Conservation (phyloP, 805 yeast genomes). For the Ogataea sp. region DNA sequence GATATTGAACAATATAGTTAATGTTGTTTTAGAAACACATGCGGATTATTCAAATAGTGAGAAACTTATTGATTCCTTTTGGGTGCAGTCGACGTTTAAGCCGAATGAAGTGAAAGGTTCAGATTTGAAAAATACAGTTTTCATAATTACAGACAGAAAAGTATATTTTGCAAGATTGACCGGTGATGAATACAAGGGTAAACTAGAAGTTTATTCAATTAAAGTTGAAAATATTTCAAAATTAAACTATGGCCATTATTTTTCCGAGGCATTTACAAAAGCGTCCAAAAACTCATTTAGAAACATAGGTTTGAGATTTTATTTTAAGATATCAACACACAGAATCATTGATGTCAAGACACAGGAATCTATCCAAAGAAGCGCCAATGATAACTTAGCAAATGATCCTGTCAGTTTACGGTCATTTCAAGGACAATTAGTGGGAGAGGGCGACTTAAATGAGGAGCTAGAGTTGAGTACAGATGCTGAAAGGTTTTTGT, state of each 20-base stretch:
- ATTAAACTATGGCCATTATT: conserved; percentile 24
- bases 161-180: conserved; percentile 17
- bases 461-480: too few relatives aligned
- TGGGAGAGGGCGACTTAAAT: background rate
- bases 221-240: conserved; percentile 11
- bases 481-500: conserved; percentile 2
- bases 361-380: too few relatives aligned
- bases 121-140: conserved; percentile 13
- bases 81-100: conserved; percentile 17
- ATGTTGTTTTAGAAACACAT: conserved; percentile 9
- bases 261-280: conserved; percentile 10
- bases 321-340: conserved; percentile 2
- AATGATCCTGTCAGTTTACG: too few relatives aligned
- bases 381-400: too few relatives aligned
- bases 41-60: background rate
- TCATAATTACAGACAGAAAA: conserved; percentile 17
- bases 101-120: conserved; percentile 6
- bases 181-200: conserved; percentile 6
- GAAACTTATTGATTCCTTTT: too few relatives aligned
- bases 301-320: conserved; percentile 22
- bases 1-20: conserved; percentile 8
- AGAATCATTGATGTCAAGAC: background rate
- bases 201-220: conserved; percentile 11
- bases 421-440: too few relatives aligned
- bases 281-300: conserved; percentile 21